phyloP scores from a whole-genome alignment of 1,284 basidiomycete species.

The Cutaneotrichosporon sp. region DNA sequence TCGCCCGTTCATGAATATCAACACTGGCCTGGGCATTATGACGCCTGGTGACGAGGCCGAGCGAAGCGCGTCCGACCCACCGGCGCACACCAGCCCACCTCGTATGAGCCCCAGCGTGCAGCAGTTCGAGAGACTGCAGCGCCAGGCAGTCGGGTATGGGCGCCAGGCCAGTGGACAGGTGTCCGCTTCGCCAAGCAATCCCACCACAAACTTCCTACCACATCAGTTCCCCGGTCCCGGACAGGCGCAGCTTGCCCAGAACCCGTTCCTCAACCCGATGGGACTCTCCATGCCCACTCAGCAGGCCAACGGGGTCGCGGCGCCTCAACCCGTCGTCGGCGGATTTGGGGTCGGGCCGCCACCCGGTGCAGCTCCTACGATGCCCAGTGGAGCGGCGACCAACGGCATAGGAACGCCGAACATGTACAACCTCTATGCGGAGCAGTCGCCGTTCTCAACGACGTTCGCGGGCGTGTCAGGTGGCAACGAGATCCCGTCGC shows the following conservation, averaged over 20 bases:
- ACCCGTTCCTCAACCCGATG: neutral
- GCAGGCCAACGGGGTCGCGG: neutral
- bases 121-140: neutral
- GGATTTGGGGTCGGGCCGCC: neutral
- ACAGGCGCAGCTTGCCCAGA: neutral
- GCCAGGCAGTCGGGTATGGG: neutral
- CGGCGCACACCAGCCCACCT: neutral
- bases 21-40: neutral
- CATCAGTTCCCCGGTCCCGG: neutral
- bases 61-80: neutral
- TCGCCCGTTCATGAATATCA: neutral
- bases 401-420: neutral
- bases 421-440: conserved; percentile 1
- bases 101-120: neutral
- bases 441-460: conserved; percentile 1
- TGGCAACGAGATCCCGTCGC: neutral
- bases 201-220: neutral
- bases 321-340: neutral
- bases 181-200: neutral
- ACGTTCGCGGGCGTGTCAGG: neutral
- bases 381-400: neutral
- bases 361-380: neutral
- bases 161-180: neutral
- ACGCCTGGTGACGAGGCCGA: neutral
- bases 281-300: neutral